Evolutionary conservation across 2,329 filamentous ascomycete genomes (phyloP), one percentile per base, ranked within the genome.

Genomic region (Peltaster fructicola): DNA sequence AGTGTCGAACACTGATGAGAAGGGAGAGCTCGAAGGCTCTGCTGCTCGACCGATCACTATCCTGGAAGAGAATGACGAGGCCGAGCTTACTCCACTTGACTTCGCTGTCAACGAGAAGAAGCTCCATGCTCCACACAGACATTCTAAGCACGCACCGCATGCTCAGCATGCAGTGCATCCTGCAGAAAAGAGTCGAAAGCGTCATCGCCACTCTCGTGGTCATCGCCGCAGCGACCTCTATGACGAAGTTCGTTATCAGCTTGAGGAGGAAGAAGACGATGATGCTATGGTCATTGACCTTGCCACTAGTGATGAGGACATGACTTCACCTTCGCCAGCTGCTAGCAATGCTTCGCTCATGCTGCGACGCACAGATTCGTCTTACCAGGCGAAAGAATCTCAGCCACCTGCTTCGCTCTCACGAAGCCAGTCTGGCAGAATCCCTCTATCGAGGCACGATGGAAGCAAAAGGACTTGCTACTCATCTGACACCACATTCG

Each of bases 241-340:
- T 31, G 41, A 47, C 33, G 45, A 49, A 33, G 41, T 48, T 8
- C 46, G 45, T 17, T 35, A 41, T 21, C 29, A 43, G 23, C 37
- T 48, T 18, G 39, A 44, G 27, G 43, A 46, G 26, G 38, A 38
- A 12, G 31, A 35, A 7, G 38, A 40, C 18, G 34, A 37, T 19
- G 40, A 44, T 17, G 29, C 42, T 17, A 38, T 41, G 14, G 32
- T 39, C 23, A 33, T 34, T 16, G 37, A 41, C 11, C 20, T 29
- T 24, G 27, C 30, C 21, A 29, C 24, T 8, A 23, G 27, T 16
- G 30, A 34, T 24, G 31, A 31, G 15, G 24, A 33, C 25, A 32
- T 27, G 17, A 24, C 30, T 17, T 40, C 39, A 20, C 40, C 37
- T 22, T 39, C 39, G 11, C 40, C 37, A 18, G 41, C 41, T 13